A percentile compares a stretch with the other conserved stretches of the same genome.
These are phyloP conservation scores for Bjerkandera adusta DNA, from an alignment of 1,284 basidiomycete species.

Conservation along the genomic window DNA sequence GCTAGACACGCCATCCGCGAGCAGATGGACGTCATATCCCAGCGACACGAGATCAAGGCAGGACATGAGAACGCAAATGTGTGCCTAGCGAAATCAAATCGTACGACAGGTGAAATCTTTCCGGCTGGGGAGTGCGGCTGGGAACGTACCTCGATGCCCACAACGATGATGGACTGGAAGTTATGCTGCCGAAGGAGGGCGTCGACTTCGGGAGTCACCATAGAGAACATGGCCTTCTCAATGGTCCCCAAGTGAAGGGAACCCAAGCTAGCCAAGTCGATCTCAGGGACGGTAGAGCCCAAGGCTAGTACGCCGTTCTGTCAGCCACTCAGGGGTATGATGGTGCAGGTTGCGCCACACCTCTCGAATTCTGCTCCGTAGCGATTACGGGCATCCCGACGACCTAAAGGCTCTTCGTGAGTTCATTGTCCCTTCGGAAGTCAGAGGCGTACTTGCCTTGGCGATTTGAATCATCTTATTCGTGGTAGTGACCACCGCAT, in stretches of 20 bases:
- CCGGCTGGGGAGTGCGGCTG: slow-evolving; percentile 4
- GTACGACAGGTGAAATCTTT: neutral
- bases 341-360: too few species aligned
- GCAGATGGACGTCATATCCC: slow-evolving; percentile 62
- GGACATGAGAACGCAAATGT: slow-evolving; percentile 88
- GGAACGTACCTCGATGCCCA: slow-evolving; percentile 78
- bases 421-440: neutral
- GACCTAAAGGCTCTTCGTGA: slow-evolving; percentile 36
- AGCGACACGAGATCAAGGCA: slow-evolving; percentile 61
- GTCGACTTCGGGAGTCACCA: slow-evolving; percentile 71
- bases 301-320: slow-evolving; percentile 46
- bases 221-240: slow-evolving; percentile 81
- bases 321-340: neutral
- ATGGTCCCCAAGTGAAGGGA: slow-evolving; percentile 57
- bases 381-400: slow-evolving; percentile 70
- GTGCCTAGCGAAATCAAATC: slow-evolving; percentile 37
- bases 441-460: slow-evolving; percentile 41
- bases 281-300: slow-evolving; percentile 65
- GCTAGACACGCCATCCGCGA: slow-evolving; percentile 85
- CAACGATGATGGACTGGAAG: slow-evolving; percentile 66
- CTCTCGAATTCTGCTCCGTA: slow-evolving; percentile 84
- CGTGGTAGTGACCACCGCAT: slow-evolving; percentile 64
- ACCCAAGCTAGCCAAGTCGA: slow-evolving; percentile 59
- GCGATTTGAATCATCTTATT: slow-evolving; percentile 80
- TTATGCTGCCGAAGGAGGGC: slow-evolving; percentile 47